Base-by-base conservation (phyloP, 179 eudicot species). In the Amaranthus tricolor region DNA sequence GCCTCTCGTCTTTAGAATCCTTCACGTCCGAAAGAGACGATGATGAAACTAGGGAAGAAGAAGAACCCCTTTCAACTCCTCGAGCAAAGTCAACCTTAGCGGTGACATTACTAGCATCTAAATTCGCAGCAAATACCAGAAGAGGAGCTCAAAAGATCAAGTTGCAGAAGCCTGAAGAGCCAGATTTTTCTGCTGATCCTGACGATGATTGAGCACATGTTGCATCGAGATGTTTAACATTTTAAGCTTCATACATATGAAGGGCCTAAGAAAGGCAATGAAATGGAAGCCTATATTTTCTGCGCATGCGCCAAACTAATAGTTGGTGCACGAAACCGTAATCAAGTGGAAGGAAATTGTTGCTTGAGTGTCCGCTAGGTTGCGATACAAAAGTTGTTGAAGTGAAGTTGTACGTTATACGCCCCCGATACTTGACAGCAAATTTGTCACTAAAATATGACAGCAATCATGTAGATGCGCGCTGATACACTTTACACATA, bases 101-200 rank as follows among this genome's bases (percentile, higher is more conserved):
- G 14, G 90, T 91, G 45, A 87, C 92, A 3, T 77, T 91, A 43
- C 65, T 90, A 82, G 94, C 97, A 12, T 91, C 97, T 0, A 83
- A 89, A 66, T 89, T 91, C 70, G 97, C 97, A 70, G 91, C 92
- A 9, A 90, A 86, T 78, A 88, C 97, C 9, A 82, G 93, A 65
- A 85, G 87, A 81, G 90, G 93, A n/a, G 87, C 74, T 80, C 90
- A 78, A 79, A 92, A 81, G 83, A 15, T 47, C 1, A 31, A 62
- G 48, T 24, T 62, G 16, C 13, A 78, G 82, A 92, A 90, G 73
- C 97, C 97, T 16, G 95, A 89, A 62, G 92, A 92, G 65, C 97
- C 97, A 3, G 91, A 92, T 72, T 92, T 92, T 66, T 88, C 90
- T 43, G 88, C 78, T n/a, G 93, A 86, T 15, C 83, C 85, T 6